Conservation (phyloP, 192 early-diverging fungal species). For the Coemansia sp. region DNA sequence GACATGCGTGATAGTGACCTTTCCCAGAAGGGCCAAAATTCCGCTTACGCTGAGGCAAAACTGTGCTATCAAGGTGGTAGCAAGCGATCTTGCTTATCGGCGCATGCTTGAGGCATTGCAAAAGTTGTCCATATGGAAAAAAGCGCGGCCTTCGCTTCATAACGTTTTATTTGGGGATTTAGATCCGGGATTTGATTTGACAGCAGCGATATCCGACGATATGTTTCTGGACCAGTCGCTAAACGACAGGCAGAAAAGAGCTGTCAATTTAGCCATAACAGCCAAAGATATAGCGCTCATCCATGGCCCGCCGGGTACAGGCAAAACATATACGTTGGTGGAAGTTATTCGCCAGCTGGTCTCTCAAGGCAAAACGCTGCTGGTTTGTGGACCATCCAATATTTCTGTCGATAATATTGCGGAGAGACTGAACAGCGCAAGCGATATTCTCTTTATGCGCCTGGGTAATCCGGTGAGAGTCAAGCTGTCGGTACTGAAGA, state of each 20-base stretch:
- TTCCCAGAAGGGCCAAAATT: conserved; percentile 52
- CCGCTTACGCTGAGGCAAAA: conserved; percentile 60
- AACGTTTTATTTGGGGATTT: conserved; percentile 47
- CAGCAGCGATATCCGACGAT: conserved; percentile 5
- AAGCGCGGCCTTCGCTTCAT: conserved; percentile 32
- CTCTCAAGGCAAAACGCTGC: conserved; percentile 57
- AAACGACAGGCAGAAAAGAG: conserved; percentile 68
- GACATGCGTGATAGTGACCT: conserved; percentile 59
- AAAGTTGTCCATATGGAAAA: conserved; percentile 7
- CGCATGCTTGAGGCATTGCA: conserved; percentile 46
- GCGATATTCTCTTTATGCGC: conserved; percentile 66
- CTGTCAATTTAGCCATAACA: conserved; percentile 60
- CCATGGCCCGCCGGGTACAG: conserved; percentile 87
- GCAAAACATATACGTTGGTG: conserved; percentile 85
- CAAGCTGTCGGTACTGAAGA: conserved; percentile 57
- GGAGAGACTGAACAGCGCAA: conserved; percentile 64
- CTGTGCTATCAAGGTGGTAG: conserved; percentile 58
- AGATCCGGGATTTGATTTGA: conserved; percentile 28
- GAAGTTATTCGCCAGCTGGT: conserved; percentile 79
- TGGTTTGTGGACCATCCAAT: conserved; percentile 90
- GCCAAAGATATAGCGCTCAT: conserved; percentile 71
- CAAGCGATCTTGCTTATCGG: conserved; percentile 47
- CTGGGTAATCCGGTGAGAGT: conserved; percentile 84
- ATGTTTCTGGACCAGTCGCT: conserved; percentile 60
- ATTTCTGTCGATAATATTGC: conserved; percentile 86